Evolutionary conservation across 352 stramenopile genomes (phyloP), one percentile per base, ranked within the genome.

Genomic region (Plasmopara viticola): DNA sequence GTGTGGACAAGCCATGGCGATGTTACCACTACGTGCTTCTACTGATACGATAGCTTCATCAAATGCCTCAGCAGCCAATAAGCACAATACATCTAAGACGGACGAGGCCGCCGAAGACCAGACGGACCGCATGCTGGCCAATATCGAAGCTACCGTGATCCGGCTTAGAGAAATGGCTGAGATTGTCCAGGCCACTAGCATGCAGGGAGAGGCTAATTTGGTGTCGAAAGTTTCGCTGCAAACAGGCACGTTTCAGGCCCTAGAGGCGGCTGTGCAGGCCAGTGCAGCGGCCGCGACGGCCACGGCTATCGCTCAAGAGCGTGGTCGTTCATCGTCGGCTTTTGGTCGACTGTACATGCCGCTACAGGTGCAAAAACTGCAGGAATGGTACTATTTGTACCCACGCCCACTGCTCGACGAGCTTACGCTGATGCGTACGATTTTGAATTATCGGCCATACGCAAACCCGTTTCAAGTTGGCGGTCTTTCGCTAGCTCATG

Each of bases 371-470:
- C 78, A 86, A 46, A 93, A 90, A 55, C 59, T 93, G 18, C 78
- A 93, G 54, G 75, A 86, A 59, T 93, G 82, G 82, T 93, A 90
- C 62, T 84, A 87, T 48, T 68, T 62, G 56, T 93, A 93, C 59
- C 82, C 82, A 7, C 73, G 82, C 0, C 82, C 82, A 33, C 43
- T 93, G 7, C 71, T 78, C 0, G 82, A 93, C 49, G 82, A 93
- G 54, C 68, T 93, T 9, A 89, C 81, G 44, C 65, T 90, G 20
- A 93, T 93, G 82, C 74, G 77, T 25, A 87, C 77, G 34, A 89
- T 93, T 35, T 60, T 93, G 35, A 89, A 86, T 62, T 90, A 89
- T 54, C 77, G 74, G 20, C 82, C 79, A 40, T 90, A 83, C 51
- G 66, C 74, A 3, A 90, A 87, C 40, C 76, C 74, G 47, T 87